A percentile compares a stretch with the other conserved stretches of the same genome.
Evolutionary conservation across 805 yeast genomes (phyloP).

Genomic region (Metschnikowia matae): DNA sequence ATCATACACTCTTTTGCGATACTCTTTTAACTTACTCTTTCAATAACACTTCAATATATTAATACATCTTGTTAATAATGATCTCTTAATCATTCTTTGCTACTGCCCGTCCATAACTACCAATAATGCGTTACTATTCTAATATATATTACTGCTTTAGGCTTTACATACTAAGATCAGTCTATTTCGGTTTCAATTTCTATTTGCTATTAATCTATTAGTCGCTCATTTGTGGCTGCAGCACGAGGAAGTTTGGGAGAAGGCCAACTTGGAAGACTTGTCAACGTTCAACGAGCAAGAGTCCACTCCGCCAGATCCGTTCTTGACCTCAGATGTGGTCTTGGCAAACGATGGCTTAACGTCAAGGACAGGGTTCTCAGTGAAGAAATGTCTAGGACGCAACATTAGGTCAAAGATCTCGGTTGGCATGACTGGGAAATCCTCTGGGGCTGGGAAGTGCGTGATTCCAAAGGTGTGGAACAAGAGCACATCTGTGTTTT

Average conservation of each 20-base stretch:
- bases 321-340: conserved; percentile 41
- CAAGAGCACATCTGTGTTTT: conserved; percentile 66
- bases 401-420: conserved; percentile 72
- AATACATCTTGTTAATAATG: too few relatives aligned
- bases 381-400: conserved; percentile 77
- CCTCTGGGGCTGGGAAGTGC: conserved; percentile 87
- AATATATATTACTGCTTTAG: too few relatives aligned
- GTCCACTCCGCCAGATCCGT: conserved; percentile 33
- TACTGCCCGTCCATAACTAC: too few relatives aligned
- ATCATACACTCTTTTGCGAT: too few relatives aligned
- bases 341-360: conserved; percentile 57
- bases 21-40: too few relatives aligned
- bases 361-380: conserved; percentile 73
- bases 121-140: too few relatives aligned
- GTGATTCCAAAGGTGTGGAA: conserved; percentile 84
- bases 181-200: too few relatives aligned
- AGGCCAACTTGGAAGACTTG: conserved; percentile 50
- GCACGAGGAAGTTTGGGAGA: conserved; percentile 34
- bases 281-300: conserved; percentile 39
- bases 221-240: conserved; percentile 18
- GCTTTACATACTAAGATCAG: too few relatives aligned
- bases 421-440: conserved; percentile 86
- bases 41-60: too few relatives aligned
- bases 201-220: too few relatives aligned
- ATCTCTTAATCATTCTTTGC: too few relatives aligned